Percentiles rank a stretch among this genome's conserved stretches.
phyloP scores from a whole-genome alignment of 2,329 filamentous ascomycete species.

The Pezicula rhizophila region DNA sequence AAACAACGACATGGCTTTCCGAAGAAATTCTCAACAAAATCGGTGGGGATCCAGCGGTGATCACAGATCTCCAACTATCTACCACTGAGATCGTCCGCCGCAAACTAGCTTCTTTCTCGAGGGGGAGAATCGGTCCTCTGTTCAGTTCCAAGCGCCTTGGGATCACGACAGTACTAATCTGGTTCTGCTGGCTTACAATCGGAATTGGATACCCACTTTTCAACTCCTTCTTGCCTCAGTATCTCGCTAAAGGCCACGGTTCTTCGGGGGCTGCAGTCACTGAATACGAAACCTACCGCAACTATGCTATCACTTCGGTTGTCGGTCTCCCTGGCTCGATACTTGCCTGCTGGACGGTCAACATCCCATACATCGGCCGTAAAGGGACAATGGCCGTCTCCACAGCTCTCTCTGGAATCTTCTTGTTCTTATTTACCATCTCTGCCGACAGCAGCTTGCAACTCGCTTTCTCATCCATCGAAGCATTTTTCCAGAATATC shows the following conservation, averaged over 20 bases:
- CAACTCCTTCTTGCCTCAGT: conserved; percentile 86
- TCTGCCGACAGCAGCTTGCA: conserved; percentile 51
- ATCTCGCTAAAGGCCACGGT: conserved; percentile 56
- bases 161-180: conserved; percentile 50
- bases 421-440: conserved; percentile 61
- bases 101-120: conserved; percentile 61
- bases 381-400: conserved; percentile 65
- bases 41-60: conserved; percentile 30
- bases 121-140: conserved; percentile 60
- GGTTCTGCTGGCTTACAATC: conserved; percentile 78
- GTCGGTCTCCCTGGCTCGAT: conserved; percentile 73
- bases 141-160: conserved; percentile 49
- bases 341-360: conserved; percentile 66
- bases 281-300: conserved; percentile 57
- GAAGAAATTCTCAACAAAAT: conserved; percentile 59
- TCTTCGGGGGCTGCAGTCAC: conserved; percentile 30
- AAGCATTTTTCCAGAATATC: conserved; percentile 69
- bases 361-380: conserved; percentile 60
- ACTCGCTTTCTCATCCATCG: conserved; percentile 60
- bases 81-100: conserved; percentile 14
- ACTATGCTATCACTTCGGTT: conserved; percentile 75
- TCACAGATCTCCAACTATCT: conserved; percentile 7
- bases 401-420: conserved; percentile 62
- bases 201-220: conserved; percentile 85
- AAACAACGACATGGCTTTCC: conserved; percentile 67